Conservation (phyloP, 495 filamentous ascomycete species). For the Podospora australis region DNA sequence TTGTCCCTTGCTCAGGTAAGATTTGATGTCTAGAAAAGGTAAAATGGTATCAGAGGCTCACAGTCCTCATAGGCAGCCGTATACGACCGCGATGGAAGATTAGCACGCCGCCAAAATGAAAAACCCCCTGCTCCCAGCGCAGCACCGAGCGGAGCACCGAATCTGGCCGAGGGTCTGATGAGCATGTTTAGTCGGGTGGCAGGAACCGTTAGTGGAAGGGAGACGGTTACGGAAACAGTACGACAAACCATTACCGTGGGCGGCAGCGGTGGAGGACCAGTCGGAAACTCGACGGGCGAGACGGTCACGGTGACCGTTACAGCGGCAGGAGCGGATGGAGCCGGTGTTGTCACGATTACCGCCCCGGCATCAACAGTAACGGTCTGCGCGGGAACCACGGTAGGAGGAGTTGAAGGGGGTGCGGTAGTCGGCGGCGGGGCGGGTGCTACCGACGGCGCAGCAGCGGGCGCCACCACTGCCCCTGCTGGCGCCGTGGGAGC, state of each 20-base stretch:
- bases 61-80: slow-evolving; percentile 28
- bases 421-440: not conserved
- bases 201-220: slow-evolving; percentile 13
- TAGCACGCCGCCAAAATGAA: slow-evolving; percentile 10
- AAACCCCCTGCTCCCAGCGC: too few relatives aligned
- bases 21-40: not conserved
- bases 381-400: slow-evolving; percentile 15
- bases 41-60: not conserved
- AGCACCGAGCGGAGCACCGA: not conserved
- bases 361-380: slow-evolving; percentile 37
- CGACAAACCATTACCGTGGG: slow-evolving; percentile 29
- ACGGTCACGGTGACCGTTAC: slow-evolving; percentile 18
- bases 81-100: slow-evolving; percentile 22
- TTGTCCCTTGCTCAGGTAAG: slow-evolving; percentile 37
- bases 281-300: slow-evolving; percentile 24
- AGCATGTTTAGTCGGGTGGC: slow-evolving; percentile 12
- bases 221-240: slow-evolving; percentile 37
- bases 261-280: slow-evolving; percentile 13
- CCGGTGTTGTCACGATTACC: slow-evolving; percentile 15
- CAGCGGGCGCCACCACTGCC: not conserved
- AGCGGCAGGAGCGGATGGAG: not conserved
- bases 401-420: slow-evolving; percentile 11
- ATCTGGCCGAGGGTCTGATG: slow-evolving; percentile 11
- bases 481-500: slow-evolving; percentile 5
- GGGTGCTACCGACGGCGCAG: slow-evolving; percentile 4